These are phyloP conservation scores for Cladorrhinum samala DNA, from an alignment of 495 filamentous ascomycete species.

Conservation along the genomic window DNA sequence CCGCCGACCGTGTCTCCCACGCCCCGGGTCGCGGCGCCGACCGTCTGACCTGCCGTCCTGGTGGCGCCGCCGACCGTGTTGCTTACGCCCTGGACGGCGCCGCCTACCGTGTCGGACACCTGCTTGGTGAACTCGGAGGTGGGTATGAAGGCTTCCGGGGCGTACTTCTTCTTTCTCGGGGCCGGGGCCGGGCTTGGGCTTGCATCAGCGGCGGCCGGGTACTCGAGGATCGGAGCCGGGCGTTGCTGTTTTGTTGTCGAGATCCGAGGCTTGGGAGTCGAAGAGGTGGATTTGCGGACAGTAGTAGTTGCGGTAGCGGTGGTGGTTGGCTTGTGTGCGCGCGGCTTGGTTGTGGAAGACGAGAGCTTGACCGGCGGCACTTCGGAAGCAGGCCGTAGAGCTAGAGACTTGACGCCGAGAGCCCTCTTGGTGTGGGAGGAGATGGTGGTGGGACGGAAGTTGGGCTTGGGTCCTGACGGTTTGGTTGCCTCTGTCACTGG, in stretches of 20 bases:
- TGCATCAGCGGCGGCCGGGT: background rate
- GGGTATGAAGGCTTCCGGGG: conserved; percentile 17
- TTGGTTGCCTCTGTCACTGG: too few species aligned
- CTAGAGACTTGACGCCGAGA: conserved; percentile 6
- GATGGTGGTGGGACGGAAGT: conserved; percentile 13
- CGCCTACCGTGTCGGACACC: conserved; percentile 11
- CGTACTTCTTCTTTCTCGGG: conserved; percentile 19
- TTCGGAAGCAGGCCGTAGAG: too few species aligned
- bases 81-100: conserved; percentile 7
- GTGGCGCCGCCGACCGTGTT: conserved; percentile 2
- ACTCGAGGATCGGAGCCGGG: background rate
- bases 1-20: conserved; percentile 12
- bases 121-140: conserved; percentile 12
- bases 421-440: conserved; percentile 20
- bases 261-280: too few species aligned
- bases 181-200: conserved; percentile 1
- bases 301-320: too few species aligned
- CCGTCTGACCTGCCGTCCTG: conserved; percentile 8
- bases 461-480: conserved; percentile 1
- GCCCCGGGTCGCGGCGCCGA: conserved; percentile 12
- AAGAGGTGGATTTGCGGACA: too few species aligned
- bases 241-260: too few species aligned
- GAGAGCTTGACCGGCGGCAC: background rate
- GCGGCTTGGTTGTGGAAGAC: background rate
- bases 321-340: too few species aligned